Conservation (phyloP, 2,329 filamentous ascomycete genomes). For the Arthrinium puccinioides region DNA sequence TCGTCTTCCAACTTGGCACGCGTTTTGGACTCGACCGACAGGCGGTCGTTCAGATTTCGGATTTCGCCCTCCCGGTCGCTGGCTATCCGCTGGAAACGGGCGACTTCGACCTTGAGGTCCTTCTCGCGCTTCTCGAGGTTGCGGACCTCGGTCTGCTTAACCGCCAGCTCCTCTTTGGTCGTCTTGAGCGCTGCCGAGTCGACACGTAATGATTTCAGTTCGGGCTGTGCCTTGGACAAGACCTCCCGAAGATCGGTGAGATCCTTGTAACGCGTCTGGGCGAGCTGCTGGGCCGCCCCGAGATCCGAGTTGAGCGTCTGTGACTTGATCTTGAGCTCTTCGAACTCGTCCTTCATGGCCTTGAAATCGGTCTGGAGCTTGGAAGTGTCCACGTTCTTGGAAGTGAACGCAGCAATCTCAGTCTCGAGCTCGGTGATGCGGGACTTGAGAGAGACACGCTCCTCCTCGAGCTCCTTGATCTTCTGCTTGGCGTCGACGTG, state of each 20-base stretch:
- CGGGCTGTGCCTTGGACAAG: conserved; percentile 77
- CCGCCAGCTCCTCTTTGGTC: conserved; percentile 65
- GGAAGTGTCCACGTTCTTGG: conserved; percentile 35
- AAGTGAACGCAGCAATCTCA: conserved; percentile 45
- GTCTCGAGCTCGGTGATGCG: conserved; percentile 63
- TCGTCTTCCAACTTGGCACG: conserved; percentile 73
- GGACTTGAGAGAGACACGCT: conserved; percentile 59
- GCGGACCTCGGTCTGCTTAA: conserved; percentile 53
- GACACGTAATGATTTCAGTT: conserved; percentile 69
- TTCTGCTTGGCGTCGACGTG: conserved; percentile 77
- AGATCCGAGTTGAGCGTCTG: conserved; percentile 73
- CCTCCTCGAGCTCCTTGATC: conserved; percentile 61
- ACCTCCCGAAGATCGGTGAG: conserved; percentile 72
- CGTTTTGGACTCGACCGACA: conserved; percentile 65
- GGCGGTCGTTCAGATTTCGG: conserved; percentile 68
- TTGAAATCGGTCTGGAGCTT: conserved; percentile 56
- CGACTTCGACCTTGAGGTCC: conserved; percentile 70
- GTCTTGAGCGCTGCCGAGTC: conserved; percentile 70
- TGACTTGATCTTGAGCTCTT: conserved; percentile 65
- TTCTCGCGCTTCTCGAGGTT: conserved; percentile 76
- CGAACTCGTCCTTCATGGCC: conserved; percentile 43
- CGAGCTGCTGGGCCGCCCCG: conserved; percentile 76
- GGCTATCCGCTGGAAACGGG: conserved; percentile 60
- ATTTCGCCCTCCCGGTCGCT: conserved; percentile 73
- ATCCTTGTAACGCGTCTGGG: conserved; percentile 82